These are phyloP conservation scores for Peltaster fructicola DNA, from an alignment of 2,329 filamentous ascomycete genomes.

Conservation along the genomic window DNA sequence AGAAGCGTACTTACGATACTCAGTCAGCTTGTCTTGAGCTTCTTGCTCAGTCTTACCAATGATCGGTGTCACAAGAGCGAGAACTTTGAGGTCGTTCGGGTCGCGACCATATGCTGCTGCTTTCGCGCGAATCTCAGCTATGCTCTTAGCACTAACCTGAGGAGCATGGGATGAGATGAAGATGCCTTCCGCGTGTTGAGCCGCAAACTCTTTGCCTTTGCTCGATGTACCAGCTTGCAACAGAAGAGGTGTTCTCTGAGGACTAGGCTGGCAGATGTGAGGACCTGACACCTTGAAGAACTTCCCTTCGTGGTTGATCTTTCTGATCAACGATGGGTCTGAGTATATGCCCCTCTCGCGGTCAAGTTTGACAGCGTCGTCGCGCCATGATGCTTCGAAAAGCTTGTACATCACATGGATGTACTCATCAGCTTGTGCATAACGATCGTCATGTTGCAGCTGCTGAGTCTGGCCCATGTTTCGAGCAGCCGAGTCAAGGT, in stretches of 20 bases:
- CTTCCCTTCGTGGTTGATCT: conserved; percentile 49
- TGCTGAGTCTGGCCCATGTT: conserved; percentile 42
- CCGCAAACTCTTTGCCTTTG: conserved; percentile 48
- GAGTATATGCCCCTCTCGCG: conserved; percentile 42
- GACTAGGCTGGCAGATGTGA: conserved; percentile 47
- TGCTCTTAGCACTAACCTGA: conserved; percentile 40
- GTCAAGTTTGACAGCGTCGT: conserved; percentile 46
- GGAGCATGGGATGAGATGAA: conserved; percentile 52
- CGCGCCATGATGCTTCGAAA: conserved; percentile 48
- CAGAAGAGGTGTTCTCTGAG: conserved; percentile 50
- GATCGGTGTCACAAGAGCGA: conserved; percentile 48
- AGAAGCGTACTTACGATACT: conserved; percentile 43
- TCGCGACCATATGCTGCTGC: conserved; percentile 40
- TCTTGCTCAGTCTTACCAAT: conserved; percentile 49
- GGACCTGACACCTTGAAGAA: conserved; percentile 47
- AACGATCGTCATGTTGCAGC: conserved; percentile 47
- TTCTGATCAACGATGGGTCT: conserved; percentile 37
- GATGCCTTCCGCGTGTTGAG: conserved; percentile 53
- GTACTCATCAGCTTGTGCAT: conserved; percentile 46
- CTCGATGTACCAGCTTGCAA: conserved; percentile 53
- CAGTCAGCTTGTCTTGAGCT: conserved; percentile 43
- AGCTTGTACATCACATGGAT: conserved; percentile 44
- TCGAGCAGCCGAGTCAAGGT: conserved; percentile 47
- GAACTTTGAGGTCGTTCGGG: conserved; percentile 44
- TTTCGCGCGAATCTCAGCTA: conserved; percentile 43